A percentile compares a stretch with the other conserved stretches of the same genome.
These are phyloP conservation scores for Colletotrichum sp. DNA, from an alignment of 2,329 filamentous ascomycete genomes.

Conservation along the genomic window DNA sequence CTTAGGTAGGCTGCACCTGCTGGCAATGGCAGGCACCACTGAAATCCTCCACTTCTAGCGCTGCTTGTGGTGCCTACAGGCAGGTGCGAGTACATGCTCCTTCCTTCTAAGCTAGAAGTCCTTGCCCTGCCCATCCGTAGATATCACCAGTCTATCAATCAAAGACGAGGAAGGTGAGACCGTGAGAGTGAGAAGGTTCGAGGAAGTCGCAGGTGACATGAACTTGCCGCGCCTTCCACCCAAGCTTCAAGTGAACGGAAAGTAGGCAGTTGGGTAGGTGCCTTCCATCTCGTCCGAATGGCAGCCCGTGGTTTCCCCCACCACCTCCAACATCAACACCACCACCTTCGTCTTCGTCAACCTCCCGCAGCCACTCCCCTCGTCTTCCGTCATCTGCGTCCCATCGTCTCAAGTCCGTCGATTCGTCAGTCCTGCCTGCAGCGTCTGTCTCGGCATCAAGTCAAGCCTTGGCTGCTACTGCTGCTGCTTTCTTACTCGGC, in stretches of 20 bases:
- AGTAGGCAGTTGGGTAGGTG: background rate
- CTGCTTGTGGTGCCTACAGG: background rate
- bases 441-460: background rate
- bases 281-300: background rate
- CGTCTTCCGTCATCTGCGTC: background rate
- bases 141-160: background rate
- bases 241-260: background rate
- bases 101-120: background rate
- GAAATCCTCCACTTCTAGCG: background rate
- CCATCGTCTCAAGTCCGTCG: background rate
- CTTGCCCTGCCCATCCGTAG: background rate
- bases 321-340: background rate
- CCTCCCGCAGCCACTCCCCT: background rate
- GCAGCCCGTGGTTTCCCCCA: background rate
- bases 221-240: background rate
- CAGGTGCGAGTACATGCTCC: background rate
- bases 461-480: background rate
- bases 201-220: background rate
- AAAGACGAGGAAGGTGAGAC: background rate
- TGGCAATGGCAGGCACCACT: background rate
- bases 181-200: background rate
- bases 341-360: background rate
- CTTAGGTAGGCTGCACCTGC: background rate
- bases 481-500: background rate
- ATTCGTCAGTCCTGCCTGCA: background rate